phyloP scores from a whole-genome alignment of 345 rosid species.

The Lepidium didymum region DNA sequence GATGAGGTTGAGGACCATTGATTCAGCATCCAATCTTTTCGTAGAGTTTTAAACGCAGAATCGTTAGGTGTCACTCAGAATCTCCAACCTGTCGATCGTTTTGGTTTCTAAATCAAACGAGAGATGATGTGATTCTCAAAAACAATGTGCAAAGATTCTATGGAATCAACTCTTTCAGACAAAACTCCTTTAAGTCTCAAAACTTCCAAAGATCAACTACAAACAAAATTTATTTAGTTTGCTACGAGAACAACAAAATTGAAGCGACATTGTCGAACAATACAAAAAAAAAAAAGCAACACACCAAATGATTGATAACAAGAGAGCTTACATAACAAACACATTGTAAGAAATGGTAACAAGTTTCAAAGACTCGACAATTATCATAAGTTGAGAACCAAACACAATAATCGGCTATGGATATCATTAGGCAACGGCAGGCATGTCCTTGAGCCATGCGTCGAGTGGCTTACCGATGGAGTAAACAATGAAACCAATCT shows the following conservation, averaged over 20 bases:
- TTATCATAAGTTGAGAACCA: background rate
- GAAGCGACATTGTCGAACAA: background rate
- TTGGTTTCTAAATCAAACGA: background rate
- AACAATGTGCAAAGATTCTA: background rate
- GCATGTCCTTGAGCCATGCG: constrained; percentile 28
- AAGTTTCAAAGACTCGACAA: background rate
- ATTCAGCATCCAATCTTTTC: background rate
- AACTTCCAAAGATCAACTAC: background rate
- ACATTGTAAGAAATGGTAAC: background rate
- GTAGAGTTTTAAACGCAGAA: background rate
- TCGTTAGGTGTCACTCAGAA: constrained; percentile 26
- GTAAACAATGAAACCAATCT: constrained; percentile 75
- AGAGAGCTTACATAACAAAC: constrained; percentile 2
- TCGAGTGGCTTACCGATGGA: constrained; percentile 36
- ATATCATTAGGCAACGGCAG: constrained; percentile 15
- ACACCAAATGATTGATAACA: background rate
- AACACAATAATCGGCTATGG: background rate
- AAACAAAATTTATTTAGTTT: background rate
- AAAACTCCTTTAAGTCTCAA: background rate
- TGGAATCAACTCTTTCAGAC: background rate
- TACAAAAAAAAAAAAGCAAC: background rate
- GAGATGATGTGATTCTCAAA: background rate
- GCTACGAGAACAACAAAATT: constrained; percentile 1
- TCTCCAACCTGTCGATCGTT: constrained; percentile 31
- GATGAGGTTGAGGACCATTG: background rate